Evolutionary conservation across 2,329 filamentous ascomycete genomes (phyloP).

Genomic region (Cordyceps farinosa): DNA sequence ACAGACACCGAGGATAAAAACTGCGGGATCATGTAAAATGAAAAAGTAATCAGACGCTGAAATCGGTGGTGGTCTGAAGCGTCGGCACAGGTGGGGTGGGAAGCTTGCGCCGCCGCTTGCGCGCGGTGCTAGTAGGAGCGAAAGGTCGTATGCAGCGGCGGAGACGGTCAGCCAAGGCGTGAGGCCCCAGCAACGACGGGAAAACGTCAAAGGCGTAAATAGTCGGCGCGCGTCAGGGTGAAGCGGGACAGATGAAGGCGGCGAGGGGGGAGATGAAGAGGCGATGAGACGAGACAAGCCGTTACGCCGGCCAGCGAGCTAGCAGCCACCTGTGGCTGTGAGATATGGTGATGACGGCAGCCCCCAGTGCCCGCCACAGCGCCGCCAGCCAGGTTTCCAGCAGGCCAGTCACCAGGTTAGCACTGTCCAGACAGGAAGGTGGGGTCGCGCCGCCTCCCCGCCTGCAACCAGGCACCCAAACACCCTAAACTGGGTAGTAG

Average conservation of each 20-base stretch:
- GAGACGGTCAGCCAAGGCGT: neutral
- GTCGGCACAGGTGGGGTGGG: conserved; percentile 2
- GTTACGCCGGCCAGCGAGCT: neutral
- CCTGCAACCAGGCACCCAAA: no score
- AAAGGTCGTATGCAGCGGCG: conserved; percentile 1
- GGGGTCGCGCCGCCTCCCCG: neutral
- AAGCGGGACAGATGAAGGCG: neutral
- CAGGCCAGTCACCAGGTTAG: neutral
- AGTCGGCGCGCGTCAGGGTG: neutral
- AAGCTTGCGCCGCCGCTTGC: conserved; percentile 2
- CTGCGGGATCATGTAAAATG: conserved; percentile 1
- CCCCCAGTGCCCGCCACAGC: no score
- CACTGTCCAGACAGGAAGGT: neutral
- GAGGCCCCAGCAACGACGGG: neutral
- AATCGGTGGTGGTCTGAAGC: neutral
- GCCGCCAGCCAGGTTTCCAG: no score
- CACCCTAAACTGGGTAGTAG: no score
- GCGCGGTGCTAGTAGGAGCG: neutral
- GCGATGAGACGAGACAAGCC: neutral
- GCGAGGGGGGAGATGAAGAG: neutral
- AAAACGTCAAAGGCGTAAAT: neutral
- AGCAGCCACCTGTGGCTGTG: no score
- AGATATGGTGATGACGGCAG: neutral
- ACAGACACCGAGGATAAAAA: neutral
- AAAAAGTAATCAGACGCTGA: neutral